Evolutionary conservation across 345 rosid genomes (phyloP), one percentile per base, ranked within the genome.

Genomic region (Cardamine resedifolia): DNA sequence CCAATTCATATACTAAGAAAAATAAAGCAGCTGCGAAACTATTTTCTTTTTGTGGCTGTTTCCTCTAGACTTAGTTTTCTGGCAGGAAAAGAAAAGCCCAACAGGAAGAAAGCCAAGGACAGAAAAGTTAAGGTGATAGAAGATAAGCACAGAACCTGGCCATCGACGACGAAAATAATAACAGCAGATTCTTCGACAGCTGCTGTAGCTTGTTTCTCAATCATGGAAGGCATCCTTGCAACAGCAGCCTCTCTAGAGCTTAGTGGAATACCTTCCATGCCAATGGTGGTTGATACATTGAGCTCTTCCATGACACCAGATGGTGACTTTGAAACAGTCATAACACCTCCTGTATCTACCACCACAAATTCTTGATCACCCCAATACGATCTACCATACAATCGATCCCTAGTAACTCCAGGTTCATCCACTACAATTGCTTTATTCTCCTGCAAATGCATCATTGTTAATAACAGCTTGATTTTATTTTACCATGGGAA

Each of bases 391-490:
- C 98, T 84, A 24, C 98, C 98, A 64, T 93, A 93, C 78, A 93
- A 76, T 23, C 98, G 88, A 74, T 93, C 98, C 80, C 98, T 83
- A 26, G 98, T 93, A 58, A 86, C 98, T 48, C 98, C 98, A 70
- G 98, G 97, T 74, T 93, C 98, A 80, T 93, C 96, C 81, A 93
- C 97, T 56, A 93, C 98, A 73, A 93, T 93, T 10, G 98, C 98
- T 81, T 68, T 86, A 61, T 90, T 89, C 39, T 85, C 97, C 97
- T 90, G 78, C 24, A 69, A 69, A 66, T 43, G 38, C 56, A 50
- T 19, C 31, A 9, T 14, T 15, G 0, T 15, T 14, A 55, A 66
- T 7, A 1, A 44, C 36, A 50, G 26, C 6, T 63, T 66, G 23
- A 38, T 7, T 11, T 26, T 30, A 4, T 23, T 47, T 41, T 45